Evolutionary conservation across 768 basidiomycete genomes (phyloP), one percentile per base, ranked within the genome.

Genomic region (Steccherinum ochraceum): DNA sequence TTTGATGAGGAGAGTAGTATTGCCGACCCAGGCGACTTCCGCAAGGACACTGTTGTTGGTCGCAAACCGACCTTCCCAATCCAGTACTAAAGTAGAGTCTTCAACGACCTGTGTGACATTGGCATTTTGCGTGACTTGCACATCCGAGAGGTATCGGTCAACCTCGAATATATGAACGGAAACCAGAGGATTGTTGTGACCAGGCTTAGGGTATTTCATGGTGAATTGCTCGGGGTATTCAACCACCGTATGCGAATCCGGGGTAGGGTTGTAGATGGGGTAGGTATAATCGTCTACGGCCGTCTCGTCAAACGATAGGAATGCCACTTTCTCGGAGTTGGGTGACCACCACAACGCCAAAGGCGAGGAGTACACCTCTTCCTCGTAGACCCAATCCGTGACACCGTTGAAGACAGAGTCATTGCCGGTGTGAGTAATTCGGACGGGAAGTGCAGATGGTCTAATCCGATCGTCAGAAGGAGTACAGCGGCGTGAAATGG

Each of bases 361-460:
- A 61, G 93, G 80, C 35, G 69, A 62, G 2, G 75, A 69, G 58
- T 93, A 87, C 20, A 97, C 81, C 64, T 96, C 93, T 63, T 95
- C 92, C 65, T 95, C 93, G 66, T 94, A 94, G 3, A 97, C 95
- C 95, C 96, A 98, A 64, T 96, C 93, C 0, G 93, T 90, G 1
- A 96, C 88, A 5, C 96, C 96, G 60, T 97, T 83, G 74, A 98
- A 96, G 13, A 94, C 74, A 0, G 87, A 86, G 0, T 81, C 76
- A 47, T 86, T 89, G 0, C 96, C 96, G 12, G 84, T 80, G 1
- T 73, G 70, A 1, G 95, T 99, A 10, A 98, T 75, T 10, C 86
- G 84, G 46, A 94, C 84, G 10, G 84, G 71, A 12, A 70, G 57
- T 1, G 73, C 62, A 2, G 69, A 64, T 5, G 68, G 58, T 25